phyloP scores from a whole-genome alignment of 768 basidiomycete species.

The Suillus occidentalis region DNA sequence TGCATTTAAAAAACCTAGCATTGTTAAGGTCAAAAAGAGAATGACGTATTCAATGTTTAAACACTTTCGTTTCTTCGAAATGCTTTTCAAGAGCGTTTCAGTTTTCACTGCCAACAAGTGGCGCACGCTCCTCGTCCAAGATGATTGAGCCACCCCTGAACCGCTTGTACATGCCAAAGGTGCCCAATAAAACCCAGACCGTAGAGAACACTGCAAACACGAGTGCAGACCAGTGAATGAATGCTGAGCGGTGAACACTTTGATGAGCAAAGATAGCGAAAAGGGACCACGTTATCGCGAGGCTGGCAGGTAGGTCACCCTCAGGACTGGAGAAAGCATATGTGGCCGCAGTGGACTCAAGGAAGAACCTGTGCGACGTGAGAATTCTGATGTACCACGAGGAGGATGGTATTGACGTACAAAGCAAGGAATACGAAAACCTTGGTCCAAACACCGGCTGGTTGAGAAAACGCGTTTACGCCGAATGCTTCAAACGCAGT shows the following conservation, averaged over 20 bases:
- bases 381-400: constrained; percentile 11
- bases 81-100: constrained; percentile 13
- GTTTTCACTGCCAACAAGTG: constrained; percentile 55
- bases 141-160: constrained; percentile 51
- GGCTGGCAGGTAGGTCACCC: constrained; percentile 90
- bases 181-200: constrained; percentile 81
- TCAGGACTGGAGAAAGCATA: constrained; percentile 91
- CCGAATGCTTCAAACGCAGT: constrained; percentile 91
- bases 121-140: constrained; percentile 88
- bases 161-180: constrained; percentile 52
- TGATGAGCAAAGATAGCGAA: constrained; percentile 90
- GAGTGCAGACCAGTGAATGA: constrained; percentile 91
- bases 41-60: not conserved
- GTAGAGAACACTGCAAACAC: constrained; percentile 83
- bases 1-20: not conserved
- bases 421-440: constrained; percentile 92
- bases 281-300: constrained; percentile 91
- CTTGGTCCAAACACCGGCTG: constrained; percentile 87
- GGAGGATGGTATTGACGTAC: constrained; percentile 40
- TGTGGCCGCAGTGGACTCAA: constrained; percentile 87
- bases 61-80: not conserved
- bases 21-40: not conserved
- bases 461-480: constrained; percentile 60
- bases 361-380: constrained; percentile 65
- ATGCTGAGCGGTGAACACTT: constrained; percentile 45